Percentiles rank a stretch among this genome's conserved stretches.
Conservation (phyloP, 768 basidiomycete species). For the Serpula lacrymans region DNA sequence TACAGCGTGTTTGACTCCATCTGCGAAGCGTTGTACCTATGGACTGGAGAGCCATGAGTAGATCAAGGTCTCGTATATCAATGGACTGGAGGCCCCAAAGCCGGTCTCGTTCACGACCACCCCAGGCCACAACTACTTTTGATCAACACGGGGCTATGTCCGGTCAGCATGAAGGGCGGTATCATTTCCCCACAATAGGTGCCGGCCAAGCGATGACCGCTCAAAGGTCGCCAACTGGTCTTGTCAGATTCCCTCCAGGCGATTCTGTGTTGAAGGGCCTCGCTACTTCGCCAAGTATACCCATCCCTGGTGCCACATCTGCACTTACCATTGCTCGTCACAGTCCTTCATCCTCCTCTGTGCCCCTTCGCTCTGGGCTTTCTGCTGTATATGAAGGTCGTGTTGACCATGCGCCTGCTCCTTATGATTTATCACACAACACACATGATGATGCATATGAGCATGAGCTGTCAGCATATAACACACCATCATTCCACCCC, state of each 20-base stretch:
- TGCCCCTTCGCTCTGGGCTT: slow-evolving; percentile 39
- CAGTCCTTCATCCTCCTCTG: slow-evolving; percentile 41
- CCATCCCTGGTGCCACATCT: slow-evolving; percentile 39
- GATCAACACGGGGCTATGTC: slow-evolving; percentile 40
- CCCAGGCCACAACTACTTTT: slow-evolving; percentile 47
- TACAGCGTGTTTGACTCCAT: slow-evolving; percentile 19
- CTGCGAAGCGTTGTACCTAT: slow-evolving; percentile 57
- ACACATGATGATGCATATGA: slow-evolving; percentile 32
- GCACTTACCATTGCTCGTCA: slow-evolving; percentile 44
- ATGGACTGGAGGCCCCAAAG: slow-evolving; percentile 89
- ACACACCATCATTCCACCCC: slow-evolving; percentile 54
- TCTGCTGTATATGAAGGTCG: slow-evolving; percentile 47
- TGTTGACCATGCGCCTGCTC: slow-evolving; percentile 28
- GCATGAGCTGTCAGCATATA: slow-evolving; percentile 37
- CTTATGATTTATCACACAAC: slow-evolving; percentile 34
- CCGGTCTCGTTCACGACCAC: slow-evolving; percentile 75
- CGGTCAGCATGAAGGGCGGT: slow-evolving; percentile 38
- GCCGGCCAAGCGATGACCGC: slow-evolving; percentile 13
- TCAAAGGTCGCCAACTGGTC: slow-evolving; percentile 26
- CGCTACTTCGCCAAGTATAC: slow-evolving; percentile 27
- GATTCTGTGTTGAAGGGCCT: slow-evolving; percentile 13
- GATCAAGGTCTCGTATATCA: slow-evolving; percentile 84
- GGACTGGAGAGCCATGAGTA: slow-evolving; percentile 93
- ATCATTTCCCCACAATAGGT: slow-evolving; percentile 39
- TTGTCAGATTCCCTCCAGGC: slow-evolving; percentile 18